These are phyloP conservation scores for Mortierella sp. DNA, from an alignment of 371 early-diverging fungal species.

Conservation along the genomic window DNA sequence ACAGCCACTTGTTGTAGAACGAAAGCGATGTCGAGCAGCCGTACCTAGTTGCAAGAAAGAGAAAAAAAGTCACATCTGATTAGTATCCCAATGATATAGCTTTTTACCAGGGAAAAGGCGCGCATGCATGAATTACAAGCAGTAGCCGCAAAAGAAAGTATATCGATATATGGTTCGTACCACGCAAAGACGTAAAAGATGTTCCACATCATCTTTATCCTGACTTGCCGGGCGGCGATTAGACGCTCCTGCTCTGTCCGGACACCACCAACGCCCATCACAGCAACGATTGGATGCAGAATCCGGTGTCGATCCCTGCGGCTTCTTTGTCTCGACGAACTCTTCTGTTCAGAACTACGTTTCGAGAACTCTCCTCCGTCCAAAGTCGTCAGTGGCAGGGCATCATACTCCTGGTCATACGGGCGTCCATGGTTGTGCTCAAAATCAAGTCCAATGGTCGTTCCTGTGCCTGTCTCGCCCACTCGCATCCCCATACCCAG, in stretches of 20 bases:
- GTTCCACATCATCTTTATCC: slow-evolving; percentile 21
- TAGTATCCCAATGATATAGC: background rate
- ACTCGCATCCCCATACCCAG: slow-evolving; percentile 39
- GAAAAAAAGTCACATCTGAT: background rate
- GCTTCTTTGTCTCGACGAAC: background rate
- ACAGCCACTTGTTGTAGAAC: slow-evolving; percentile 91
- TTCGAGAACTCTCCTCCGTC: slow-evolving; percentile 6
- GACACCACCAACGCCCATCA: background rate
- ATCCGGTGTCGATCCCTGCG: background rate
- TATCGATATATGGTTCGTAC: background rate
- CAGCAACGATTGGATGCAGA: background rate
- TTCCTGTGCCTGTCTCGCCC: slow-evolving; percentile 38
- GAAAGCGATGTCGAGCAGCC: slow-evolving; percentile 73
- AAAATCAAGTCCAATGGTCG: slow-evolving; percentile 36
- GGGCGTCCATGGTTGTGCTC: slow-evolving; percentile 5
- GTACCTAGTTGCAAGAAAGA: slow-evolving; percentile 10
- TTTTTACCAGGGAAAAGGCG: no score
- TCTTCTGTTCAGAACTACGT: background rate
- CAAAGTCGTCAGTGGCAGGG: slow-evolving; percentile 17
- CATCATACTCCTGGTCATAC: slow-evolving; percentile 11
- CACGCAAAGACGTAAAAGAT: slow-evolving; percentile 24
- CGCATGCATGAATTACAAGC: background rate
- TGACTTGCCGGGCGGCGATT: slow-evolving; percentile 21
- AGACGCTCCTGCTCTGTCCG: background rate
- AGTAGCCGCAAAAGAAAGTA: background rate